Base-by-base conservation (phyloP, 2,329 filamentous ascomycete species). In the Fusarium verrucosum region DNA sequence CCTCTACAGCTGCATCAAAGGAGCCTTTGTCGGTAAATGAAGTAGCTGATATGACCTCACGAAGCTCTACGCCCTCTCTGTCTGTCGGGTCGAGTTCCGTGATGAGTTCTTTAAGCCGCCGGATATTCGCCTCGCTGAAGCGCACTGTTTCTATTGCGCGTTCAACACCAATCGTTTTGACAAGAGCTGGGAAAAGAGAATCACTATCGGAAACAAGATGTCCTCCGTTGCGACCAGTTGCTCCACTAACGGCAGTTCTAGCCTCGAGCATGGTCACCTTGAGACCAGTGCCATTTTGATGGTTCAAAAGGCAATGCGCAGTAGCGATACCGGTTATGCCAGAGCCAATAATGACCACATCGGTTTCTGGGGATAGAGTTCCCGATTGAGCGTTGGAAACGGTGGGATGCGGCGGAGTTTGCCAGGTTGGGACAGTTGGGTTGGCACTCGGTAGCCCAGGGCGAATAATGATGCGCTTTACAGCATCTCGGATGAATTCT, bases 81-180 rank as follows among this genome's bases (percentile, higher is more conserved):
- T 65, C 57, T 4, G 17, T 22, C 0, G 46, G 38, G 4, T 45
- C 22, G 4, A 68, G 45, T 20, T 67, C 53, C 6, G 19, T 7
- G 7, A 57, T 47, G 1, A 68, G 47, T 4, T 58, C 60, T 28
- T 40, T 58, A 0, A 68, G 37, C 3, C 53, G 52, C 3, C 47
- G 52, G 16, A 68, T 50, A 10, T 68, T 68, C 0, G 64, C 60
- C 6, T 68, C 63, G 57, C 79, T 77, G 50, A 84, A 83, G 2
- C 75, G 67, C 2, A 78, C 74, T n/a, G 83, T 74, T 42, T 75
- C 73, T 17, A 74, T 75, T 3, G 82, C 81, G 5, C 74, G 69
- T 36, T 77, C 75, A 1, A 66, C 58, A 0, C 77, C 75, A 16
- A 77, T 68, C 0, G 50, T 58, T 8, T 65, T 50, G 20, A 74